These are phyloP conservation scores for Balansia obtecta DNA, from an alignment of 2,329 filamentous ascomycete genomes.

Conservation along the genomic window DNA sequence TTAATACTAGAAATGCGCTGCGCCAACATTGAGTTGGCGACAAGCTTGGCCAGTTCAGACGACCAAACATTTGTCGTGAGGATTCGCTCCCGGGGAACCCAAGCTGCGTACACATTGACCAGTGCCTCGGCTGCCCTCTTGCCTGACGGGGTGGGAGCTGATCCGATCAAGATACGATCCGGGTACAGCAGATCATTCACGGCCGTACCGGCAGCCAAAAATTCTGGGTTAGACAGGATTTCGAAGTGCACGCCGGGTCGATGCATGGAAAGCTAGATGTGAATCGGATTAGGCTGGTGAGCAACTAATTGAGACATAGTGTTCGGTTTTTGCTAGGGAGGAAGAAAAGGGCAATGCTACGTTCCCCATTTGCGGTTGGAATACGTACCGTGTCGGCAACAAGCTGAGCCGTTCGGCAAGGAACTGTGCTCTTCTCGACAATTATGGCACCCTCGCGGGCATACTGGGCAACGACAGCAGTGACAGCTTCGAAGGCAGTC, in stretches of 20 bases:
- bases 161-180: conserved; percentile 66
- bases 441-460: conserved; percentile 58
- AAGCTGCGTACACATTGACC: conserved; percentile 53
- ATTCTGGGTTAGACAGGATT: conserved; percentile 72
- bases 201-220: conserved; percentile 66
- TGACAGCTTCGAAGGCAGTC: conserved; percentile 58
- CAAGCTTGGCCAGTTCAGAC: conserved; percentile 67
- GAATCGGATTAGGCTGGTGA: not conserved
- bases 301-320: not conserved
- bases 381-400: conserved; percentile 52
- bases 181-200: conserved; percentile 58
- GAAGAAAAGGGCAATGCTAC: too few relatives aligned
- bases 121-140: conserved; percentile 50
- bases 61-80: conserved; percentile 65
- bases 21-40: conserved; percentile 68
- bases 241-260: conserved; percentile 57
- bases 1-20: conserved; percentile 76
- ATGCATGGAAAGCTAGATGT: conserved; percentile 37
- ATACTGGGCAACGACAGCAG: conserved; percentile 51
- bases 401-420: conserved; percentile 59
- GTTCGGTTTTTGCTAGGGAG: too few relatives aligned
- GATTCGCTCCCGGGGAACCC: conserved; percentile 57
- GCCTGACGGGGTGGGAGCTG: conserved; percentile 45
- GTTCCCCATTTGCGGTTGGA: too few relatives aligned
- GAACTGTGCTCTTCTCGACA: conserved; percentile 74